Base-by-base conservation (phyloP, 106 monocot species). In the Phalaenopsis aphrodite region DNA sequence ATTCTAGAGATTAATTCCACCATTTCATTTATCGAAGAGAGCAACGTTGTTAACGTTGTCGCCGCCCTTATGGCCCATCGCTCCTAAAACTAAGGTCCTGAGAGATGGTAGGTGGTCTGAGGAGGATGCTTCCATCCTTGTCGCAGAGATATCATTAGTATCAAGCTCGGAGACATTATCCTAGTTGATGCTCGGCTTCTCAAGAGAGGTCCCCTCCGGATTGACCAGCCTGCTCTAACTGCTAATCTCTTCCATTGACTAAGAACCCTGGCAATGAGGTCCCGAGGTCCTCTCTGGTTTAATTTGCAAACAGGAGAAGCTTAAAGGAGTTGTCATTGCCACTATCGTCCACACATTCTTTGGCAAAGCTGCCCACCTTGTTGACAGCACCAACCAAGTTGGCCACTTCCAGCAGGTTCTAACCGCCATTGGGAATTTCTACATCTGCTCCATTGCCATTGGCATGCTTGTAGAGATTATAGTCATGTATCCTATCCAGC, bases 1-100 rank as follows among this genome's bases (percentile, higher is more conserved):
- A 85, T 96, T 16, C 88, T 96, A 21, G 85, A 93, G 10, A 88
- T 96, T 77, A 96, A 96, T 84, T 96, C 93, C 66, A 96, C 96
- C 78, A 93, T 96, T 79, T 89, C 89, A 75, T 96, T 96, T 83
- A 91, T 93, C 5, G 92, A 92, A 78, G 92, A 92, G 78, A 92
- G 89, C 83, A 92, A 92, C 57, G 92, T 89, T 7, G 92, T 89
- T 42, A 92, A 92, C 56, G 92, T 89, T 0, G 92, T 89, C 1
- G 92, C 92, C 6, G 89, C 92, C 6, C 88, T 92, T 75, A 92
- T 92, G 92, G 92, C 92, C 21, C 83, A 84, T 8, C 56, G 92
- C 92, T 49, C 92, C 92, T 37, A 92, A 92, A 73, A 88, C 92
- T 2, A 92, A 92, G 89, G 92, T 92, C 24, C 88, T 92, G 10